A percentile compares a stretch with the other conserved stretches of the same genome.
Conservation (phyloP, 208 protist genomes). For the Borovskyia barvae region DNA sequence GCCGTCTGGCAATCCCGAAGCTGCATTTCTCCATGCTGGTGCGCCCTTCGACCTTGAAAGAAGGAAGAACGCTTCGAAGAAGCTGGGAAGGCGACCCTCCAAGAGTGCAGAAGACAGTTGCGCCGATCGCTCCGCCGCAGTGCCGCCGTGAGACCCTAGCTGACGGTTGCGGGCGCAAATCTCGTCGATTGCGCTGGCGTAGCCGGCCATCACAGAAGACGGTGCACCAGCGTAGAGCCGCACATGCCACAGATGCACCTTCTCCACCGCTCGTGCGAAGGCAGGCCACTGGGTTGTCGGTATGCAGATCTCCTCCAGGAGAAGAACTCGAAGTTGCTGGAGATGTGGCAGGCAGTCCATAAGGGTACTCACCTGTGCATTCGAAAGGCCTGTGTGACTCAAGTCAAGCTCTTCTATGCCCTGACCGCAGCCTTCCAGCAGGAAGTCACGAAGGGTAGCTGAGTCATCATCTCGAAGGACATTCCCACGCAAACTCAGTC, state of each 20-base stretch:
- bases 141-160: neutral
- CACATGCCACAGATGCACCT: slow-evolving; percentile 45
- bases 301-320: slow-evolving; percentile 65
- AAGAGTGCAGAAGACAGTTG: slow-evolving; percentile 5
- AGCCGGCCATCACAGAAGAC: slow-evolving; percentile 23
- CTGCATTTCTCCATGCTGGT: neutral
- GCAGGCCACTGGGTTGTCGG: slow-evolving; percentile 34
- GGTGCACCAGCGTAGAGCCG: slow-evolving; percentile 33
- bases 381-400: slow-evolving; percentile 54
- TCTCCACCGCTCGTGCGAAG: slow-evolving; percentile 40
- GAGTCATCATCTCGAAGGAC: slow-evolving; percentile 38
- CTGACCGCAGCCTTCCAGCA: slow-evolving; percentile 46
- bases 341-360: slow-evolving; percentile 66
- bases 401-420: slow-evolving; percentile 75
- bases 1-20: slow-evolving; percentile 35
- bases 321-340: slow-evolving; percentile 44
- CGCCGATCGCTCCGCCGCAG: too few relatives aligned
- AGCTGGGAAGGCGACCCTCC: slow-evolving; percentile 26
- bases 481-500: slow-evolving; percentile 75
- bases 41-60: neutral
- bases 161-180: slow-evolving; percentile 21
- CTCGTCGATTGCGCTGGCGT: slow-evolving; percentile 15
- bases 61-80: slow-evolving; percentile 40
- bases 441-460: slow-evolving; percentile 52
- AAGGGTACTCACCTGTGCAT: slow-evolving; percentile 43